Conservation (phyloP, 2,329 filamentous ascomycete genomes). For the Sordariomycetes sp. region DNA sequence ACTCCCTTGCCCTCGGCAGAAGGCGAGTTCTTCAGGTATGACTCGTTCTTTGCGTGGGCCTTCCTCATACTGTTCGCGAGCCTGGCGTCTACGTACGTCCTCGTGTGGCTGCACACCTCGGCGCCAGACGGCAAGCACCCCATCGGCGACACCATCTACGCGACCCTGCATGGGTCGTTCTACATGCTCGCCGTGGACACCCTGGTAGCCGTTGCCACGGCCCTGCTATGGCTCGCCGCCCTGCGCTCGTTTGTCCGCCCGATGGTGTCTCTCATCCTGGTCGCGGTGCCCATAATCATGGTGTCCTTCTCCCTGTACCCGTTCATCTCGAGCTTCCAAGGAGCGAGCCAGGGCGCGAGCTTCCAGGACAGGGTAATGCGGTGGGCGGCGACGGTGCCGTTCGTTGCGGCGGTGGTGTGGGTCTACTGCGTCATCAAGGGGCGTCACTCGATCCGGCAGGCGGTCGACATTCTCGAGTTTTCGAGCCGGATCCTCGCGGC, state of each 20-base stretch:
- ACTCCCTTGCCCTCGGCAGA: constrained; percentile 16
- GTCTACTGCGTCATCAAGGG: constrained; percentile 71
- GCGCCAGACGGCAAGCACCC: constrained; percentile 51
- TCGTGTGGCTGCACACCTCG: constrained; percentile 82
- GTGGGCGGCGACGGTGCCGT: constrained; percentile 69
- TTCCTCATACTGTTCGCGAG: constrained; percentile 76
- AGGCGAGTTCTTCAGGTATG: constrained; percentile 64
- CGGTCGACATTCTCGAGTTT: constrained; percentile 84
- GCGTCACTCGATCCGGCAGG: constrained; percentile 67
- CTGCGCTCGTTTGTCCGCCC: constrained; percentile 77
- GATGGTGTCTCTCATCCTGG: constrained; percentile 67
- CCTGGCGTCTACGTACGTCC: constrained; percentile 75
- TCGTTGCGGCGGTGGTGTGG: constrained; percentile 63
- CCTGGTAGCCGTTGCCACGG: constrained; percentile 75
- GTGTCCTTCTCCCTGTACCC: constrained; percentile 87
- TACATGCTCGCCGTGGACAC: constrained; percentile 86
- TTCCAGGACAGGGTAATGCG: constrained; percentile 86
- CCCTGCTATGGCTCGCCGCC: constrained; percentile 79
- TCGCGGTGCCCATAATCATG: constrained; percentile 76
- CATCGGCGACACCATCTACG: constrained; percentile 89
- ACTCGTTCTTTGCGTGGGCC: constrained; percentile 83
- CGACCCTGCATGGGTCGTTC: constrained; percentile 73
- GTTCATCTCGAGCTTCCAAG: constrained; percentile 79
- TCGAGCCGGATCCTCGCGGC: constrained; percentile 75
- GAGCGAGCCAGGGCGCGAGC: constrained; percentile 57